Base-by-base conservation (phyloP, 768 basidiomycete species). In the Omphalotus guepiniiformis region DNA sequence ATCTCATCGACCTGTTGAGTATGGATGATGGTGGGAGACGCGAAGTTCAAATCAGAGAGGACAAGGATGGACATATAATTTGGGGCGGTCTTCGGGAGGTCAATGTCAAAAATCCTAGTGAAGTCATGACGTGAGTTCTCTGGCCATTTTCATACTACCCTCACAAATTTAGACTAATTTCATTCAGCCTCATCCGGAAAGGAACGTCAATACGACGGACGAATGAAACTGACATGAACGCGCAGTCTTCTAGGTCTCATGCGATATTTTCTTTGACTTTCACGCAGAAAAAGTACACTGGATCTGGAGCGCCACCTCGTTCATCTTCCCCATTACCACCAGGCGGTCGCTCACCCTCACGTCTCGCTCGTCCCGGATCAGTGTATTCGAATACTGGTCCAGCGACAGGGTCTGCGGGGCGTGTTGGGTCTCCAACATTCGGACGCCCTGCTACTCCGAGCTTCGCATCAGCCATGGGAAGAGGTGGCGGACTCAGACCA, bases 221-320 rank as follows among this genome's bases (percentile, higher is more conserved):
- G 8, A 94, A 95, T 53, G 91, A 94, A 65, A 99, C 96, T 26
- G 91, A 93, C 61, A 97, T 98, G 95, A 99, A 99, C 63, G 92
- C 95, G 21, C 93, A 96, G 64, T 93, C 90, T 1, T 97, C 95
- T 32, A 87, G 96, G 49, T 96, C 93, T 23, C 96, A 99, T 77
- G 96, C 96, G 53, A 98, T 99, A 65, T 98, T 99, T 68, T 97
- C 95, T 30, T 74, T 99, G 43, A 96, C 92, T 11, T 73, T 99
- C 46, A 89, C 83, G 3, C 95, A 97, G 69, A 91, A 87, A 73
- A 93, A 86, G 64, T 91, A 72, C 60, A 74, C 78, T 28, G 92
- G 93, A 21, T 75, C 80, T 18, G 76, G 79, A 11, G 65, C 74
- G 2, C 85, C 87, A 2, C 80, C 85, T 26, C 79, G 88, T 40